phyloP scores from a whole-genome alignment of 805 yeast genomes.

The Starmerella vaccinii region DNA sequence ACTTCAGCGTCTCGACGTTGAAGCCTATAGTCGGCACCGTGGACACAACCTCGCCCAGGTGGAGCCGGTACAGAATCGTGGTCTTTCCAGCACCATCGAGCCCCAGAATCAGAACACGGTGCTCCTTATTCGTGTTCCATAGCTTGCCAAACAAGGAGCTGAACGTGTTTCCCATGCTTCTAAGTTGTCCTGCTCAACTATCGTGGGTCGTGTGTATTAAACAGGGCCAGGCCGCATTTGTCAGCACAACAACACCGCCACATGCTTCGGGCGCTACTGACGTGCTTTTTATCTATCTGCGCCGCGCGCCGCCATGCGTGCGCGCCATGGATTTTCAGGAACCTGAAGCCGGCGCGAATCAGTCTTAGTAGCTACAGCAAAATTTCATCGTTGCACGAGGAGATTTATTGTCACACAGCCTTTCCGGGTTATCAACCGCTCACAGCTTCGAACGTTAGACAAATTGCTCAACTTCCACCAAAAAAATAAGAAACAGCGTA shows the following conservation, averaged over 20 bases:
- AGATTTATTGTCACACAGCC: too few species aligned
- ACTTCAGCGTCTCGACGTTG: slow-evolving; percentile 84
- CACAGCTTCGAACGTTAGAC: too few species aligned
- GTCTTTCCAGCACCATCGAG: slow-evolving; percentile 97
- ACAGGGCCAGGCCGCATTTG: neutral
- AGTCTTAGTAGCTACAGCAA: too few species aligned
- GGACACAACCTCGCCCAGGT: slow-evolving; percentile 72
- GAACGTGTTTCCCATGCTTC: slow-evolving; percentile 60
- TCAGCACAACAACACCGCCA: neutral
- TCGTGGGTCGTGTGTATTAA: neutral
- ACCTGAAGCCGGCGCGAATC: too few species aligned
- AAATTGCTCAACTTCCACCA: too few species aligned
- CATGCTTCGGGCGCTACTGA: too few species aligned
- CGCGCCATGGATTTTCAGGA: too few species aligned
- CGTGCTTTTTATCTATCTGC: too few species aligned
- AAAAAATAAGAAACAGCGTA: too few species aligned
- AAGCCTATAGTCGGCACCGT: slow-evolving; percentile 82
- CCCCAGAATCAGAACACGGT: slow-evolving; percentile 81
- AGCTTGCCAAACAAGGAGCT: slow-evolving; percentile 75
- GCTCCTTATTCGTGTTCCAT: slow-evolving; percentile 86
- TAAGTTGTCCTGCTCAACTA: neutral
- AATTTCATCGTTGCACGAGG: too few species aligned
- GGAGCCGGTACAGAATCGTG: slow-evolving; percentile 81
- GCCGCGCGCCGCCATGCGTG: too few species aligned
- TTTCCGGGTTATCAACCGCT: too few species aligned